phyloP scores from a whole-genome alignment of 2,329 filamentous ascomycete genomes.

The Corinectria fuckeliana region DNA sequence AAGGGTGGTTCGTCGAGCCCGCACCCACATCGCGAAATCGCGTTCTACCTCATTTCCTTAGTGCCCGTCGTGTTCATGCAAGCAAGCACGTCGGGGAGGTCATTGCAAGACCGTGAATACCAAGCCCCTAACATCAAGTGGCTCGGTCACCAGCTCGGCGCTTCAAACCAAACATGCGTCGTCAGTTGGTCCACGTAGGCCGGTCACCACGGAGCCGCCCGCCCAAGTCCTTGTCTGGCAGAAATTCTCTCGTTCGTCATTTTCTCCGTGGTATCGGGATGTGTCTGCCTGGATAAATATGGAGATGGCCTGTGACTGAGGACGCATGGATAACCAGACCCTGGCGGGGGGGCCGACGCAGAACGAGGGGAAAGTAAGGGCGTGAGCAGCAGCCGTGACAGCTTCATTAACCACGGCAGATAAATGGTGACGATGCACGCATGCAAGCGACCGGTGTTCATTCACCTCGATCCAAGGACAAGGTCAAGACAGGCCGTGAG shows the following conservation, averaged over 20 bases:
- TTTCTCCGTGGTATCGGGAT: not conserved
- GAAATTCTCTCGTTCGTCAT: not conserved
- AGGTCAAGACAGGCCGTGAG: not conserved
- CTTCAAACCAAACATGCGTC: not conserved
- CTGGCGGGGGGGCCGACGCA: not conserved
- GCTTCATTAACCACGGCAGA: not conserved
- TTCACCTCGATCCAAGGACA: not conserved
- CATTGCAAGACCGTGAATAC: not conserved
- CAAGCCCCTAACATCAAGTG: not conserved
- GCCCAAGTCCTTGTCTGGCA: not conserved
- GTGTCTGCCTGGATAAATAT: conserved; percentile 19
- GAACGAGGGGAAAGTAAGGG: conserved; percentile 2
- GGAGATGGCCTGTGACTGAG: not conserved
- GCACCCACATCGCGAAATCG: not conserved
- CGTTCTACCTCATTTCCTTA: not conserved
- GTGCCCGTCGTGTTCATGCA: not conserved
- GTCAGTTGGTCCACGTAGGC: conserved; percentile 3
- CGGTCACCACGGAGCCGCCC: not conserved
- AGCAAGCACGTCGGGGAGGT: not conserved
- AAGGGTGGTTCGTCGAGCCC: not conserved
- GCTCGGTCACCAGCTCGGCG: not conserved
- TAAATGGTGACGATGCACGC: conserved; percentile 7
- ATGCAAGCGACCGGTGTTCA: not conserved
- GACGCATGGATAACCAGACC: not conserved
- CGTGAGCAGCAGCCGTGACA: conserved; percentile 4